Conservation (phyloP, 208 protist genomes). For the Leishmania lainsoni region DNA sequence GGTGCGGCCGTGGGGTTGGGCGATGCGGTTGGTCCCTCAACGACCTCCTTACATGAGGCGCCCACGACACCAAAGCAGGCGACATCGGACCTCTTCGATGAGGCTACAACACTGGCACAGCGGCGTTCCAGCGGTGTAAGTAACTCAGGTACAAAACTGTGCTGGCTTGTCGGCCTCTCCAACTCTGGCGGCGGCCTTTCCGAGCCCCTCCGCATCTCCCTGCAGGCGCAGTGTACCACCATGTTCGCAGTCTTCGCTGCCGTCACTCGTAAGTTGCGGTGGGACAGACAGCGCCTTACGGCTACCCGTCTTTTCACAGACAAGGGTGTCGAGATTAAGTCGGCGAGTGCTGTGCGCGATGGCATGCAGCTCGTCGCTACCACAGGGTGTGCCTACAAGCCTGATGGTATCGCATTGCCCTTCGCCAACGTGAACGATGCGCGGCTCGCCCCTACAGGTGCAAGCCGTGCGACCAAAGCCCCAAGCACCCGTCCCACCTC, state of each 20-base stretch:
- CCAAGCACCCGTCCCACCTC: neutral
- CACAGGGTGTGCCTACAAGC: slow-evolving; percentile 40
- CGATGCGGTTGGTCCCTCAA: neutral
- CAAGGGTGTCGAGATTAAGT: slow-evolving; percentile 61
- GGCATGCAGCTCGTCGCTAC: slow-evolving; percentile 68
- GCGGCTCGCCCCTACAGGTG: neutral
- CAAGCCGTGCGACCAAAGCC: neutral
- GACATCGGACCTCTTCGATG: slow-evolving; percentile 13
- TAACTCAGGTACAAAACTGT: slow-evolving; percentile 13
- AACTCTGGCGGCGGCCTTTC: slow-evolving; percentile 1
- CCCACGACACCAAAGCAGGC: slow-evolving; percentile 8
- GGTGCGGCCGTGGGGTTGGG: too few relatives aligned
- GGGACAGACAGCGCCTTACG: slow-evolving; percentile 34
- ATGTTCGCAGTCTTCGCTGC: slow-evolving; percentile 51
- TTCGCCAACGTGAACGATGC: slow-evolving; percentile 19
- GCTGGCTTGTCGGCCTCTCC: slow-evolving; percentile 26
- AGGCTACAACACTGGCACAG: neutral
- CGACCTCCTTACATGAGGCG: neutral
- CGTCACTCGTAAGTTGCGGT: slow-evolving; percentile 54
- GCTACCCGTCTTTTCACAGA: slow-evolving; percentile 70
- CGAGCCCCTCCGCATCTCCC: slow-evolving; percentile 20
- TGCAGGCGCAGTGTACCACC: slow-evolving; percentile 32
- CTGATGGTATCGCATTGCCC: neutral
- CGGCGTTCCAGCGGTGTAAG: neutral
- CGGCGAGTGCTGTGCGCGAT: slow-evolving; percentile 37